Conservation (phyloP, 1,139 yeast genomes). For the Pichia sp. region DNA sequence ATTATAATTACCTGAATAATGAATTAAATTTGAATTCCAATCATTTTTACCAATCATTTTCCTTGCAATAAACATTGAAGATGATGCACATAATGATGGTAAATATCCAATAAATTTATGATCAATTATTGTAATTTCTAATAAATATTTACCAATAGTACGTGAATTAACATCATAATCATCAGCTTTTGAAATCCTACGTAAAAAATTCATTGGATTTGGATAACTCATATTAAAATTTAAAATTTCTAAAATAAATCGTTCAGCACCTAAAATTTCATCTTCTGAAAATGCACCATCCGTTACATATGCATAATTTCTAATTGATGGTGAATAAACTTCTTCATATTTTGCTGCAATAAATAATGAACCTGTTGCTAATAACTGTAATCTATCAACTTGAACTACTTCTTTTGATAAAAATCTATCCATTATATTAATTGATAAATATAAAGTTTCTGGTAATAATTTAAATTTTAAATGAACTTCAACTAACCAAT, state of each 20-base stretch:
- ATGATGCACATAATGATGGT: conserved; percentile 85
- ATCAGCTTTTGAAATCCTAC: conserved; percentile 92
- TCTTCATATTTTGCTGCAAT: conserved; percentile 96
- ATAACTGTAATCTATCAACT: conserved; percentile 76
- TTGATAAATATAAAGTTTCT: conserved; percentile 83
- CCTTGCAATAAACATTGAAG: conserved; percentile 86
- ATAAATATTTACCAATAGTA: conserved; percentile 82
- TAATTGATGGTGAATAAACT: conserved; percentile 84
- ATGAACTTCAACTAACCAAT: conserved; percentile 95
- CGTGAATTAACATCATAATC: conserved; percentile 90
- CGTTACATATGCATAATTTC: conserved; percentile 82
- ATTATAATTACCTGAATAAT: conserved; percentile 89
- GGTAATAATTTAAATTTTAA: conserved; percentile 79
- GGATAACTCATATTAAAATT: conserved; percentile 83
- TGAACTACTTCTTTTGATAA: conserved; percentile 76
- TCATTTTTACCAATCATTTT: conserved; percentile 67
- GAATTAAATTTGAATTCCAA: conserved; percentile 79
- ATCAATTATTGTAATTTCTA: conserved; percentile 79
- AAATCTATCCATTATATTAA: conserved; percentile 87
- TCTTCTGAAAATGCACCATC: conserved; percentile 81
- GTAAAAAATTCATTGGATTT: conserved; percentile 87
- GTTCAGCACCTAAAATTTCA: conserved; percentile 84
- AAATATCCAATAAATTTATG: conserved; percentile 70
- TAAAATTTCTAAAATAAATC: conserved; percentile 67
- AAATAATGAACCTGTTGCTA: conserved; percentile 86